Evolutionary conservation across 192 early-diverging fungal genomes (phyloP), one percentile per base, ranked within the genome.

Genomic region (Coemansia sp.): DNA sequence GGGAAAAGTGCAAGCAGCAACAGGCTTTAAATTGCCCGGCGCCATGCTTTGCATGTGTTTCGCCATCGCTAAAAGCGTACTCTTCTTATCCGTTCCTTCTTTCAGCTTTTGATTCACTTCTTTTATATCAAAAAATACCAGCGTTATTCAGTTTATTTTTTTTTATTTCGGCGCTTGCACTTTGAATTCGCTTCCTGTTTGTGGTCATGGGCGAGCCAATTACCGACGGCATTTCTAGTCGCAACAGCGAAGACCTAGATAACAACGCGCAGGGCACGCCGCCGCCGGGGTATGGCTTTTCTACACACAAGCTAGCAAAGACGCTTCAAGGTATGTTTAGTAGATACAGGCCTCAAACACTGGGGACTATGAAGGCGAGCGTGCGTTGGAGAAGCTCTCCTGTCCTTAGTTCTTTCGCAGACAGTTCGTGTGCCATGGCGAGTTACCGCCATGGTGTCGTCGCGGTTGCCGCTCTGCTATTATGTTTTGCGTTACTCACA

Each of bases 221-320:
- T 76, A 84, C 81, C 5, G 81, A 84, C 66, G 81, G 81, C 44
- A 78, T 84, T 70, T 70, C 76, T 10, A 70, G 70, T 32, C 65
- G 61, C 37, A 58, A 67, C 65, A 65, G 66, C 45, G 68, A 64
- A 10, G 67, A 75, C 39, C 25, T 42, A 23, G 67, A 72, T 37
- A 23, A 19, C 25, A 77, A 61, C 65, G 67, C 37, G 48, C 69
- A 68, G 50, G 73, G 73, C 11, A 84, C 81, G 27, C 81, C 81
- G 12, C 81, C 81, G 46, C 81, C 81, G 3, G 82, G 82, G 36
- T 84, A 84, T 51, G 59, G 57, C 44, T 84, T 84, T 25, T 68
- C 74, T 17, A 77, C 77, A 14, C 72, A 77, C 68, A 84, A 80
- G 58, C 74, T 84, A 31, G 82, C 82, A 12, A 84, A 76, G 63